A percentile compares a stretch with the other conserved stretches of the same genome.
phyloP scores from a whole-genome alignment of 176 grass and related monocot species.

The Oryza meyeriana region DNA sequence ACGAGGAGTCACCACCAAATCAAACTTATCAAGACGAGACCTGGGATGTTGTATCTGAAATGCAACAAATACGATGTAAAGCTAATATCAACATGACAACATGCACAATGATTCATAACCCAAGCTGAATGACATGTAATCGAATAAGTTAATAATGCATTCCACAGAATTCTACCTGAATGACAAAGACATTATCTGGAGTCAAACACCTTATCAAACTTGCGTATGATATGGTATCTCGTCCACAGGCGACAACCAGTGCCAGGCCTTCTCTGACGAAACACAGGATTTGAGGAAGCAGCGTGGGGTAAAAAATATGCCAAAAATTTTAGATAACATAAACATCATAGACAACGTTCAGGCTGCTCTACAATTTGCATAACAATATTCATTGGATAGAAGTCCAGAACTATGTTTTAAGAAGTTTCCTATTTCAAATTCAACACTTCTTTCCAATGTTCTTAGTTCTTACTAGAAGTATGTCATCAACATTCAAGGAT shows the following conservation, averaged over 20 bases:
- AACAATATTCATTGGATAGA: neutral
- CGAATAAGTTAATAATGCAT: neutral
- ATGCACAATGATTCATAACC: slow-evolving; percentile 6
- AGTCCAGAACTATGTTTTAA: slow-evolving; percentile 6
- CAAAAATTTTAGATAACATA: neutral
- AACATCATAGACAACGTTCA: neutral
- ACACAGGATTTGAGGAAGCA: slow-evolving; percentile 23
- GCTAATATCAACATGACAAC: neutral
- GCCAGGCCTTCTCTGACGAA: slow-evolving; percentile 71
- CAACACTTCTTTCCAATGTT: neutral
- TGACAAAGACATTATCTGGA: slow-evolving; percentile 89
- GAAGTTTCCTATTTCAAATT: neutral
- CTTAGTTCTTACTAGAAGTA: neutral
- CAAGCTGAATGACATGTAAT: neutral
- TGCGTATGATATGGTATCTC: slow-evolving; percentile 70
- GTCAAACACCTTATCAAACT: slow-evolving; percentile 70
- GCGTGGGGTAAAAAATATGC: neutral
- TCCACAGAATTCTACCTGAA: slow-evolving; percentile 61
- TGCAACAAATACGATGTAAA: slow-evolving; percentile 5
- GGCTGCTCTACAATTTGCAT: neutral
- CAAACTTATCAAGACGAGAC: slow-evolving; percentile 73
- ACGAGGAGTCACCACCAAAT: slow-evolving; percentile 77
- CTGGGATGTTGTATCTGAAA: slow-evolving; percentile 96
- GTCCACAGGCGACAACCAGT: slow-evolving; percentile 88
- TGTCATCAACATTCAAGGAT: neutral